Conservation (phyloP, 768 basidiomycete species). For the Udeniomyces megalosporus region DNA sequence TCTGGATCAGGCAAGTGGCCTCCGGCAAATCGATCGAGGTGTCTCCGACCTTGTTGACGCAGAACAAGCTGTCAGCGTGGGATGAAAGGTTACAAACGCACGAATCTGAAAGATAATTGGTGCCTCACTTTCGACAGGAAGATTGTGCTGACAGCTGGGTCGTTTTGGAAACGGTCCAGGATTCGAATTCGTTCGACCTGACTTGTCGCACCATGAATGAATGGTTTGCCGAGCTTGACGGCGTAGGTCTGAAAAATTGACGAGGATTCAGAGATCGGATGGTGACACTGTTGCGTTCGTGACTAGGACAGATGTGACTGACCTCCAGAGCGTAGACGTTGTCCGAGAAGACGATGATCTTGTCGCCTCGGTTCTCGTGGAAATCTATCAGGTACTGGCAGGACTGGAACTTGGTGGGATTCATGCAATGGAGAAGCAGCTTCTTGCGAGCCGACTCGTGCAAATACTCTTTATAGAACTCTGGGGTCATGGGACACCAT, state of each 20-base stretch:
- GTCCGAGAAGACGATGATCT: constrained; percentile 98
- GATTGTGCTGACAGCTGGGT: constrained; percentile 89
- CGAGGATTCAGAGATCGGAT: not conserved
- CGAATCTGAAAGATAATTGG: not conserved
- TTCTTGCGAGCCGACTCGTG: constrained; percentile 80
- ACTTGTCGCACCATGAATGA: constrained; percentile 89
- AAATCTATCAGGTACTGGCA: constrained; percentile 98
- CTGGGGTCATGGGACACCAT: constrained; percentile 99
- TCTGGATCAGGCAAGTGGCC: constrained; percentile 97
- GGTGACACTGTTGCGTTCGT: not conserved
- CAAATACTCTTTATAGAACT: constrained; percentile 96
- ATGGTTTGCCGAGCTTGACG: constrained; percentile 77
- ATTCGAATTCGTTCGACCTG: constrained; percentile 93
- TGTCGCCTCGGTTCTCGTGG: constrained; percentile 93
- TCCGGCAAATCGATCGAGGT: constrained; percentile 98
- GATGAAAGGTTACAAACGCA: not conserved
- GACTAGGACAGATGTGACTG: constrained; percentile 21
- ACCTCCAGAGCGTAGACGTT: constrained; percentile 96
- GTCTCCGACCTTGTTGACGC: constrained; percentile 70
- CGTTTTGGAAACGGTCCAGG: constrained; percentile 85
- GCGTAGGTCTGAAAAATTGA: constrained; percentile 50
- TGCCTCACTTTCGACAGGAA: constrained; percentile 77
- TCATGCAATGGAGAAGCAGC: constrained; percentile 98
- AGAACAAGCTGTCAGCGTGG: constrained; percentile 14
- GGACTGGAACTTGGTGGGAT: constrained; percentile 97